Conservation (phyloP, 2,329 filamentous ascomycete genomes). For the Pseudocercospora ulei region DNA sequence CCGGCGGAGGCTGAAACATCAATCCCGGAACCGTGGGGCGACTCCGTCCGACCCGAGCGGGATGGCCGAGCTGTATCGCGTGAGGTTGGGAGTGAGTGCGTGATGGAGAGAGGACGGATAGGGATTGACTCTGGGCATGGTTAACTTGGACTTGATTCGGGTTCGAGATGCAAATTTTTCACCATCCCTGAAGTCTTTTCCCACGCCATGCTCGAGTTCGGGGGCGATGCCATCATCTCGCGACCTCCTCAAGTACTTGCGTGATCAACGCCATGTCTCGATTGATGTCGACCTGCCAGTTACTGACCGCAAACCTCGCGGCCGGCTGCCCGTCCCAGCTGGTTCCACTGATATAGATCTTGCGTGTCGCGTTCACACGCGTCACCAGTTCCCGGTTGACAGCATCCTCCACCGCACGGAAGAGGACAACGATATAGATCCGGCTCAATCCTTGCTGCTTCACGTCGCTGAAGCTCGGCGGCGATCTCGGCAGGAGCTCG, state of each 20-base stretch:
- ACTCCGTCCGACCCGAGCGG: too few relatives aligned
- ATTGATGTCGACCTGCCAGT: slow-evolving; percentile 65
- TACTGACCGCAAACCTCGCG: slow-evolving; percentile 74
- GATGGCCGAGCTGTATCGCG: too few relatives aligned
- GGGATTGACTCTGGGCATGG: too few relatives aligned
- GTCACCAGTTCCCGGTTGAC: slow-evolving; percentile 59
- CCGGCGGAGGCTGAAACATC: too few relatives aligned
- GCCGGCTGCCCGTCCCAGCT: slow-evolving; percentile 64
- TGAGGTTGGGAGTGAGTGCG: too few relatives aligned
- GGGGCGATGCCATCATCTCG: too few relatives aligned
- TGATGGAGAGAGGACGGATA: too few relatives aligned
- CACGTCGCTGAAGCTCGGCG: slow-evolving; percentile 29
- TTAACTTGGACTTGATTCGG: too few relatives aligned
- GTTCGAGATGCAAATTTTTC: too few relatives aligned
- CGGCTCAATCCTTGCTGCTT: slow-evolving; percentile 41
- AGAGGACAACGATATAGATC: slow-evolving; percentile 64
- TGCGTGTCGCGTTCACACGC: slow-evolving; percentile 61
- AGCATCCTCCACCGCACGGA: slow-evolving; percentile 56
- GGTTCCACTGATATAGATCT: slow-evolving; percentile 76
- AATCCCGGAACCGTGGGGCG: too few relatives aligned
- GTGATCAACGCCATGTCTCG: slow-evolving; percentile 58
- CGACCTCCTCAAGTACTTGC: slow-evolving; percentile 45
- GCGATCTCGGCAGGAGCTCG: slow-evolving; percentile 51
- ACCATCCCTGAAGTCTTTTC: too few relatives aligned
- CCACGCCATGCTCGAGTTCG: too few relatives aligned